These are phyloP conservation scores for Verticillium alfalfae DNA, from an alignment of 2,329 filamentous ascomycete species.

Conservation along the genomic window DNA sequence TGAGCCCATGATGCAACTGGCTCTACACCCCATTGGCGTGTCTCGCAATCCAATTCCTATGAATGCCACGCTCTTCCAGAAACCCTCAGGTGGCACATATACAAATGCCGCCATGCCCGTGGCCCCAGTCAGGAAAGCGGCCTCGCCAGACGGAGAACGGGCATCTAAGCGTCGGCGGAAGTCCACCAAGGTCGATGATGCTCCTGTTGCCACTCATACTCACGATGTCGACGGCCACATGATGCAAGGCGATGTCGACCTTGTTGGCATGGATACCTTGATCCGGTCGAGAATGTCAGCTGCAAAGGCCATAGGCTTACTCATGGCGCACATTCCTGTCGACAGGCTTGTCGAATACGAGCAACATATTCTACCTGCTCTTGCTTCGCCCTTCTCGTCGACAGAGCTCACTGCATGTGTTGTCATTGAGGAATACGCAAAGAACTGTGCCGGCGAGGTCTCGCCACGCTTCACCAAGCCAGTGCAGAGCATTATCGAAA, in stretches of 20 bases:
- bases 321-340: constrained; percentile 73
- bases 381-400: constrained; percentile 72
- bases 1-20: constrained; percentile 75
- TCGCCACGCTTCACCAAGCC: constrained; percentile 55
- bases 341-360: constrained; percentile 59
- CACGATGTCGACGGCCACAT: constrained; percentile 98
- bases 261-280: constrained; percentile 84
- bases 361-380: constrained; percentile 55
- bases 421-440: constrained; percentile 84
- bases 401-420: constrained; percentile 81
- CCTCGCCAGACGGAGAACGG: constrained; percentile 54
- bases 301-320: constrained; percentile 76
- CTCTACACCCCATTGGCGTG: constrained; percentile 87
- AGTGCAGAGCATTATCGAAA: constrained; percentile 73
- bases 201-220: constrained; percentile 55
- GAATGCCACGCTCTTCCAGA: constrained; percentile 84
- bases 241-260: constrained; percentile 93
- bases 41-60: constrained; percentile 87
- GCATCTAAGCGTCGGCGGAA: constrained; percentile 74
- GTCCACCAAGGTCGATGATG: constrained; percentile 74
- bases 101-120: constrained; percentile 42
- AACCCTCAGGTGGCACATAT: constrained; percentile 85
- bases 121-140: constrained; percentile 40
- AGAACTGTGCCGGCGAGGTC: constrained; percentile 42
- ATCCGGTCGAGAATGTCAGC: constrained; percentile 86